Evolutionary conservation across 1,139 yeast species (phyloP).

Genomic region (Debaryomyces subglobosus): DNA sequence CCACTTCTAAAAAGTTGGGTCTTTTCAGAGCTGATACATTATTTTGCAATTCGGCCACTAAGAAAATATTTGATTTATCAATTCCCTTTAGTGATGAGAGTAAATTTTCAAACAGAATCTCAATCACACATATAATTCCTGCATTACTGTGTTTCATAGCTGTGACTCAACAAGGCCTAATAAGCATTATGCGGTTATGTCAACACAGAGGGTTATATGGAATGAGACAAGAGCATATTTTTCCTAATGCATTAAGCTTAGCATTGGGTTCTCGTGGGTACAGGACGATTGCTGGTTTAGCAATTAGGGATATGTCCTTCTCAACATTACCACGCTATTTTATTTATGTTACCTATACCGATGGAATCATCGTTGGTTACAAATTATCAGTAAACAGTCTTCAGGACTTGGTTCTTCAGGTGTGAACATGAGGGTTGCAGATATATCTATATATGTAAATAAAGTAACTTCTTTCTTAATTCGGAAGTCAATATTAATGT

Average conservation of each 20-base stretch:
- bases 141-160: constrained; percentile 56
- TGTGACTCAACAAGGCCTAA: constrained; percentile 62
- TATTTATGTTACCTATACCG: constrained; percentile 35
- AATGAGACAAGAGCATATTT: constrained; percentile 62
- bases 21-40: constrained; percentile 54
- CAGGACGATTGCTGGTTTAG: constrained; percentile 38
- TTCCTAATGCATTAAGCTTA: constrained; percentile 44
- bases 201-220: constrained; percentile 57
- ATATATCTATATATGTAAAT: not conserved
- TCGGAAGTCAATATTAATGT: constrained; percentile 8
- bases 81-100: constrained; percentile 41
- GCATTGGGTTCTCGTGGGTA: constrained; percentile 31
- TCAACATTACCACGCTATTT: constrained; percentile 23
- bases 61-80: constrained; percentile 42
- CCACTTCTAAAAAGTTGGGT: constrained; percentile 47
- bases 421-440: not conserved
- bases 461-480: not conserved
- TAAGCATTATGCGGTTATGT: constrained; percentile 59
- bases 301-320: constrained; percentile 27
- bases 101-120: constrained; percentile 53
- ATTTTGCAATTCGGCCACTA: constrained; percentile 54
- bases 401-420: not conserved
- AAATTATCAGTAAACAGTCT: constrained; percentile 17
- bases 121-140: constrained; percentile 54
- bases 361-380: constrained; percentile 35